Evolutionary conservation across 176 grass and related monocot genomes (phyloP).

Genomic region (Aegilops speltoides): DNA sequence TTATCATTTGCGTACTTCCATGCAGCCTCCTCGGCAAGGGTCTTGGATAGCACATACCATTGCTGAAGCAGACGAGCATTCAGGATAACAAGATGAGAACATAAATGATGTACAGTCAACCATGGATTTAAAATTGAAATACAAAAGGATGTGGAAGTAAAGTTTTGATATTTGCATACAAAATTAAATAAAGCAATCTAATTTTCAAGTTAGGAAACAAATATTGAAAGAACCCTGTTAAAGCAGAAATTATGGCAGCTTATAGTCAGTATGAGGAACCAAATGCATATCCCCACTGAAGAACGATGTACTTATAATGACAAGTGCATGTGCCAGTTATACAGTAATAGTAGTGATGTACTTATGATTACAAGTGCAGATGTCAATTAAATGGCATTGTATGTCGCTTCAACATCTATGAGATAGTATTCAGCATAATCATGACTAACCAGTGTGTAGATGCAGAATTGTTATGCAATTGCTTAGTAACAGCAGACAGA

Average conservation of each 20-base stretch:
- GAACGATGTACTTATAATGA: background rate
- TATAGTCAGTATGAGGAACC: background rate
- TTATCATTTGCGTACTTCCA: slow-evolving; percentile 66
- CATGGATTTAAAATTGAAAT: background rate
- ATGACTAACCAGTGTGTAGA: background rate
- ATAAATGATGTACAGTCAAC: background rate
- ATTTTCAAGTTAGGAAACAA: slow-evolving; percentile 25
- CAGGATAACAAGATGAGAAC: background rate
- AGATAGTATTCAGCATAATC: background rate
- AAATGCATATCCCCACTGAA: background rate
- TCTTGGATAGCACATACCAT: slow-evolving; percentile 73
- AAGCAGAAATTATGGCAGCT: background rate
- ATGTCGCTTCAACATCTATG: background rate
- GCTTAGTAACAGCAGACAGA: background rate
- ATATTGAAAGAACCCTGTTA: background rate
- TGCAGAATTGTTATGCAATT: background rate
- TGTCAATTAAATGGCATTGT: background rate
- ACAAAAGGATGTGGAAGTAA: background rate
- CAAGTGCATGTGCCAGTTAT: background rate
- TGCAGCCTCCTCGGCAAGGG: slow-evolving; percentile 60
- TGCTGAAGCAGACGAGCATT: slow-evolving; percentile 23
- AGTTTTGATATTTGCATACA: background rate
- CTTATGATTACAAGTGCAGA: background rate
- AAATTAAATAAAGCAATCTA: background rate
- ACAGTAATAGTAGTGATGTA: background rate